Evolutionary conservation across 1,284 basidiomycete species (phyloP), one percentile per base, ranked within the genome.

Genomic region (Ceratobasidium sp.): DNA sequence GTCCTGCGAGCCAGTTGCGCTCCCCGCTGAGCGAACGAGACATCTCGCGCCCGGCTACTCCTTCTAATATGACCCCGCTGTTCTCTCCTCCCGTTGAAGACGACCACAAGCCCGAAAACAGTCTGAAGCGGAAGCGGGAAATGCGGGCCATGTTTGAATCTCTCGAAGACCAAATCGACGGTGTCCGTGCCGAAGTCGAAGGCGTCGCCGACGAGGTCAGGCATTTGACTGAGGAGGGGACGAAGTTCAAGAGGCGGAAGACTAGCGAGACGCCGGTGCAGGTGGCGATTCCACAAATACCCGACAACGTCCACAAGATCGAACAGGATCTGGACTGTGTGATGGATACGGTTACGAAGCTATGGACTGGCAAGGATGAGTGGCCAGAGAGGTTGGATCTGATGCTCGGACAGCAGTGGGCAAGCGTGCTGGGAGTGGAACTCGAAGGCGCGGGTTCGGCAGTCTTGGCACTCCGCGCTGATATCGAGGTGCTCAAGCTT

Each of bases 321-420:
- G 34, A 25, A 12, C 3, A 22, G 22, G 47, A 64, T 25, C 12
- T 50, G 13, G 60, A 49, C 47, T 12, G 13, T 3, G 5, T 64
- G 3, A 47, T 50, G 47, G 20, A 40, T 5, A 13, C 32, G 12
- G 12, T 64, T 34, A 10, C 15, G 3, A 20, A 8, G 17, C 32
- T 64, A 7, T 64, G 45, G 45, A 17, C 17, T 22, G 47, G 47
- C 8, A 32, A 64, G 47, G 29, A 29, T 17, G 34, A 32, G 4
- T 64, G 60, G 60, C 29, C 47, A 15, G 60, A 64, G 17, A 22
- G 27, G 22, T 12, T 64, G 7, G 60, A 64, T 12, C 12, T 49
- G 25, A 32, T 13, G 47, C 60, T 64, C 29, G 60, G 45, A 22
- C 10, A 20, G 15, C 22, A 22, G 2, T 64, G 60, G 60, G 60